Evolutionary conservation across 2,329 filamentous ascomycete genomes (phyloP), one percentile per base, ranked within the genome.

Genomic region (Apiospora saccharicola): DNA sequence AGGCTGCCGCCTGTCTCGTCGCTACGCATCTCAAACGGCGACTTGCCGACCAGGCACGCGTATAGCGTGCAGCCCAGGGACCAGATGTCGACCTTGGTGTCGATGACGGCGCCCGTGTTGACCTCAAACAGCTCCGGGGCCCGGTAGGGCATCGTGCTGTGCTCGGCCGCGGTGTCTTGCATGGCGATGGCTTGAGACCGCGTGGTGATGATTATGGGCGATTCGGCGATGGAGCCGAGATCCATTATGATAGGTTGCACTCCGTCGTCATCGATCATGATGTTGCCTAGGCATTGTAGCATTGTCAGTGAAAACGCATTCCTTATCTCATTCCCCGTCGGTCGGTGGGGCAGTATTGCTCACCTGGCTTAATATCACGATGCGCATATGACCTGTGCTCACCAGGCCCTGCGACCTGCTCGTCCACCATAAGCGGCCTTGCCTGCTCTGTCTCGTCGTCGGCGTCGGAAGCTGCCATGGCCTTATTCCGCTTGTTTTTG

Each of bases 81-180:
- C 96, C 96, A 99, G 76, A 99, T 97, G 82, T 99, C 96, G 53
- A 98, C 94, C 81, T 98, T 98, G 16, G 95, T 97, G 83, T 98
- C 96, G 79, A 99, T 93, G 69, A 94, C 90, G 68, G 92, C 92
- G 74, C 94, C 96, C 3, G 95, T 98, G 84, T 97, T 97, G 72
- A 98, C 96, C 82, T 99, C 96, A 83, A 99, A 99, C 73, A 99
- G 91, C 83, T 99, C 96, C 0, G 96, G 96, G 1, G 96, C 96
- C 73, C 96, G 94, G 85, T 99, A 99, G 0, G 96, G 95, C 96
- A 99, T 98, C 53, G 96, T 99, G 75, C 92, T 96, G 86, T 98
- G 96, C 82, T 99, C 96, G 71, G 96, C 96, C 30, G 96, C 96
- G 53, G 91, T 93, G 82, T 99, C 96, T 84, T 98, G 96, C 47